Conservation (phyloP, 164 flowering plant species). For the Cinnamomum micranthum region DNA sequence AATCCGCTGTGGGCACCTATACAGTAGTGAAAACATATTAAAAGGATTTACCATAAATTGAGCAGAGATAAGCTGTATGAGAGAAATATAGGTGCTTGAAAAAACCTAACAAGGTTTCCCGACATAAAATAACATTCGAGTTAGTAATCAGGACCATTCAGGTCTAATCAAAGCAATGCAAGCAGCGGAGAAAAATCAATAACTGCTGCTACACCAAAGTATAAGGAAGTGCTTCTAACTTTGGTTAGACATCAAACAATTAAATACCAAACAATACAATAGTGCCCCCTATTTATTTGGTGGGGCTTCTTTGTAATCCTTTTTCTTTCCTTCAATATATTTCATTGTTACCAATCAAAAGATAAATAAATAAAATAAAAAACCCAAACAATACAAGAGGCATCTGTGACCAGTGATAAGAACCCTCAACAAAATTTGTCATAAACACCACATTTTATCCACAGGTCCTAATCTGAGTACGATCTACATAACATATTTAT, state of each 20-base stretch:
- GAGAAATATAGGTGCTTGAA: not conserved
- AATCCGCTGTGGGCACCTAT: conserved; percentile 96
- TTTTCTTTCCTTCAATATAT: no score
- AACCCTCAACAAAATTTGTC: not conserved
- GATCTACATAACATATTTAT: not conserved
- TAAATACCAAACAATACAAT: no score
- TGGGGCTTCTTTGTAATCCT: no score
- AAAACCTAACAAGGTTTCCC: not conserved
- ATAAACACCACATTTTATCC: no score
- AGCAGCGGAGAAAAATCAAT: not conserved
- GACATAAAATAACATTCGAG: not conserved
- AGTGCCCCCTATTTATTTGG: no score
- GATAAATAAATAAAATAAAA: no score
- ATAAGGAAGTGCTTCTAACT: not conserved
- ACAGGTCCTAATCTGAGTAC: not conserved
- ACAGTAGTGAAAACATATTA: not conserved
- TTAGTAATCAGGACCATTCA: not conserved
- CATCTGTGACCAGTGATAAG: not conserved
- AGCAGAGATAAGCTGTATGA: not conserved
- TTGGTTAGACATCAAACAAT: no score
- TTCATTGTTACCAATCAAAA: not conserved
- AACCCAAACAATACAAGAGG: not conserved
- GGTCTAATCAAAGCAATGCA: not conserved
- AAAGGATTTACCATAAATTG: not conserved
- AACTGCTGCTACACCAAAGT: not conserved